Evolutionary conservation across 2,329 filamentous ascomycete genomes (phyloP), one percentile per base, ranked within the genome.

Genomic region (Juglanconis sp.): DNA sequence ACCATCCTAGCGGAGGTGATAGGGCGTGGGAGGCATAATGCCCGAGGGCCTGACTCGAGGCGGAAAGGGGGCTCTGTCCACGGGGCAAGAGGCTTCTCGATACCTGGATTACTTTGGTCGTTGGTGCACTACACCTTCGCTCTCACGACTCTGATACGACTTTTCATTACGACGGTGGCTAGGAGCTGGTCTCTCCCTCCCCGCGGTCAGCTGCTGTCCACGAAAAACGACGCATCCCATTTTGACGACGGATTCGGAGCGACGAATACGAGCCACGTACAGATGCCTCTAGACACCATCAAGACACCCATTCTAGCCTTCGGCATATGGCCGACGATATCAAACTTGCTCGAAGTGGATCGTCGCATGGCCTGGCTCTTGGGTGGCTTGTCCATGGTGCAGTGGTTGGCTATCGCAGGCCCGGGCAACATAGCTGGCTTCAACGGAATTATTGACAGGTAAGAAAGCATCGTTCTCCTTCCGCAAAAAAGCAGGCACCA

Each of bases 311-410:
- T 97, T 67, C 77, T 95, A 63, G 82, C 84, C 65, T 96, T 95
- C 81, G 86, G 84, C 68, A 72, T 91, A 56, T 96, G 90, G 87
- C 80, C 86, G 68, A 91, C 90, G 74, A 73, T 88, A 59, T 87
- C 87, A 64, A 87, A 86, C 72, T 75, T 96, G 64, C 76, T 92
- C 67, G 87, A 92, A 79, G 76, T 96, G 70, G 81, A 88, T 66
- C 74, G 79, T 65, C 90, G 92, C 74, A 96, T 96, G 92, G 94
- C 94, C 65, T 98, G 94, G 94, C 82, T 96, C 59, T 82, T 81
- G 70, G 91, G 91, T 71, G 78, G 85, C 67, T 73, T 95, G 62
- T 89, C 90, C 60, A 83, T 96, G 74, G 73, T 89, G 66, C 91
- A 95, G 76, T 88, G 90, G 80, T 81, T 86, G 66, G 82, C 87